A percentile compares a stretch with the other conserved stretches of the same genome.
Conservation (phyloP, 805 yeast genomes). For the Hanseniaspora opuntiae region DNA sequence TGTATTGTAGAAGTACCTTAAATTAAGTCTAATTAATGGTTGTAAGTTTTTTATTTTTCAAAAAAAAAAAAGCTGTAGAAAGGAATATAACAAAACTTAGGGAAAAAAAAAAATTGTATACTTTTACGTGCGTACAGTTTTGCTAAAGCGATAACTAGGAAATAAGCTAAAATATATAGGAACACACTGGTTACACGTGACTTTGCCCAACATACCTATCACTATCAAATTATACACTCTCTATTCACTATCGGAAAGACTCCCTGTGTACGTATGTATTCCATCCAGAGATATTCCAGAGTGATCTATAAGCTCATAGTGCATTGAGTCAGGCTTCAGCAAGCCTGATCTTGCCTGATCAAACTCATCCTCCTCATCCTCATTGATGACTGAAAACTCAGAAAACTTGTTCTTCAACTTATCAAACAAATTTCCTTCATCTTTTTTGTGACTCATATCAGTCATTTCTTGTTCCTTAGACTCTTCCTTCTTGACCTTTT, state of each 20-base stretch:
- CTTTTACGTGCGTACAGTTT: no score
- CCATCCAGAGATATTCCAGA: conserved; percentile 5
- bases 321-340: background rate
- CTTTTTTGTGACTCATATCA: background rate
- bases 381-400: conserved; percentile 9
- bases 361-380: conserved; percentile 12
- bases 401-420: conserved; percentile 7
- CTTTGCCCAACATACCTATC: no score
- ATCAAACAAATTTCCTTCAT: conserved; percentile 4
- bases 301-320: conserved; percentile 7
- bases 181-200: no score
- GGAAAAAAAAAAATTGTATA: no score
- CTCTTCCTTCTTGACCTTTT: background rate
- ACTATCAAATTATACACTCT: background rate
- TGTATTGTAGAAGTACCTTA: no score
- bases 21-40: background rate
- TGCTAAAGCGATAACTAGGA: no score
- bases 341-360: background rate
- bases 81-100: no score
- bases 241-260: conserved; percentile 1
- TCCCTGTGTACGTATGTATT: background rate
- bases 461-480: background rate
- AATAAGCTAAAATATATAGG: no score
- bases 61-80: background rate
- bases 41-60: background rate